Evolutionary conservation across 306 rosid genomes (phyloP).

Genomic region (Castanea mollissima): DNA sequence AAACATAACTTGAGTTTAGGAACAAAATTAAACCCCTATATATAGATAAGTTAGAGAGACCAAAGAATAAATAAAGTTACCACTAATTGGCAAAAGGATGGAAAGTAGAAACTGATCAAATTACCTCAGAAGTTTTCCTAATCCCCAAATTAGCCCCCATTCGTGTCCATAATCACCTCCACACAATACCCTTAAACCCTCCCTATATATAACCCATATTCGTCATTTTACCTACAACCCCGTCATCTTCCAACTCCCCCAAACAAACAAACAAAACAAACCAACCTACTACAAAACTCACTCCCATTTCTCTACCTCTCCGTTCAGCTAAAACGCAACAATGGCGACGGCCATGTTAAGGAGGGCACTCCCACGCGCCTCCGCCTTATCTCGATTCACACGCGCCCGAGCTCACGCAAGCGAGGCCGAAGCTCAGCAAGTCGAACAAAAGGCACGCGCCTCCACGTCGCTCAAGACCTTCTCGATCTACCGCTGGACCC

Average conservation of each 20-base stretch:
- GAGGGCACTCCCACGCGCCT: conserved; percentile 38
- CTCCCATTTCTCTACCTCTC: background rate
- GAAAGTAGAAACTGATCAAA: no score
- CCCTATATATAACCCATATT: conserved; percentile 11
- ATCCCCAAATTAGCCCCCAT: conserved; percentile 23
- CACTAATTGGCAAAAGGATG: no score
- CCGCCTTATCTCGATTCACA: conserved; percentile 29
- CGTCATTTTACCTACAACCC: conserved; percentile 17
- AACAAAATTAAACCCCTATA: no score
- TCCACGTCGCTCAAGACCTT: conserved; percentile 51
- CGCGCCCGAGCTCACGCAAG: conserved; percentile 56
- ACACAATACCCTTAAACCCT: background rate
- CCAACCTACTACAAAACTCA: no score
- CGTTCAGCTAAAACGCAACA: background rate
- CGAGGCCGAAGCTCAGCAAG: conserved; percentile 56
- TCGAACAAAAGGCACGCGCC: conserved; percentile 34
- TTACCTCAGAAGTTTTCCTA: no score
- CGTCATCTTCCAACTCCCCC: background rate
- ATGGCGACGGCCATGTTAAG: conserved; percentile 75
- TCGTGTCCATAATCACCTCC: background rate
- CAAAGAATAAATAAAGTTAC: no score
- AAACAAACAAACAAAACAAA: background rate
- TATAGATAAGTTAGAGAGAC: no score
- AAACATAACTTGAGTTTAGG: no score
- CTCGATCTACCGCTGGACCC: conserved; percentile 95